Evolutionary conservation across 176 grass and related monocot species (phyloP).

Genomic region (Oryza nivara): DNA sequence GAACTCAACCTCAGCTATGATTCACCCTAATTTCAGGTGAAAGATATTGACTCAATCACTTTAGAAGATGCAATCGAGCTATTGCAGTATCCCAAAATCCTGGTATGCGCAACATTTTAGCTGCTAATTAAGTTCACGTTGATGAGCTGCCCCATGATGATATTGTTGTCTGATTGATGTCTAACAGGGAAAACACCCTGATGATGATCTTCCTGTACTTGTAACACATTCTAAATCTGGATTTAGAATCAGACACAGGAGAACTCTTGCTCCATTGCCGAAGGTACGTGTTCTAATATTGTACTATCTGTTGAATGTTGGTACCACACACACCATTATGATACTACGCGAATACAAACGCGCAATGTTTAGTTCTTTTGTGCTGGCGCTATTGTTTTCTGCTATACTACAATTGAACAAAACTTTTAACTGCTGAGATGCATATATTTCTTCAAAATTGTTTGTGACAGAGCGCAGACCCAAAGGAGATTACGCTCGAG

Average conservation of each 20-base stretch:
- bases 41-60: constrained; percentile 65
- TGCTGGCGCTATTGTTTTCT: background rate
- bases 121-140: constrained; percentile 1
- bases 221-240: constrained; percentile 79
- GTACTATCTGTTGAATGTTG: background rate
- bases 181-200: constrained; percentile 76
- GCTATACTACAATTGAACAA: background rate
- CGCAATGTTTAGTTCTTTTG: background rate
- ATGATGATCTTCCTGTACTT: constrained; percentile 68
- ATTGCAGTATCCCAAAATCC: constrained; percentile 77
- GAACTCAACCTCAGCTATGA: constrained; percentile 11
- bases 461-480: constrained; percentile 51
- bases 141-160: constrained; percentile 27
- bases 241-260: constrained; percentile 70
- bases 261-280: constrained; percentile 60
- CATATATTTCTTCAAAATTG: constrained; percentile 37
- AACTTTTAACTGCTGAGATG: constrained; percentile 1
- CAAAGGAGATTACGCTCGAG: constrained; percentile 64
- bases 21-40: constrained; percentile 59
- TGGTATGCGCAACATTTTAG: constrained; percentile 56
- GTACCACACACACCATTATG: background rate
- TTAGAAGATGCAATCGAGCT: constrained; percentile 82
- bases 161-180: constrained; percentile 1
- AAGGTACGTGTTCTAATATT: constrained; percentile 57
- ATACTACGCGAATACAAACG: background rate